A percentile compares a stretch with the other conserved stretches of the same genome.
Conservation (phyloP, 257 asterid genomes). For the Ilex asprella region DNA sequence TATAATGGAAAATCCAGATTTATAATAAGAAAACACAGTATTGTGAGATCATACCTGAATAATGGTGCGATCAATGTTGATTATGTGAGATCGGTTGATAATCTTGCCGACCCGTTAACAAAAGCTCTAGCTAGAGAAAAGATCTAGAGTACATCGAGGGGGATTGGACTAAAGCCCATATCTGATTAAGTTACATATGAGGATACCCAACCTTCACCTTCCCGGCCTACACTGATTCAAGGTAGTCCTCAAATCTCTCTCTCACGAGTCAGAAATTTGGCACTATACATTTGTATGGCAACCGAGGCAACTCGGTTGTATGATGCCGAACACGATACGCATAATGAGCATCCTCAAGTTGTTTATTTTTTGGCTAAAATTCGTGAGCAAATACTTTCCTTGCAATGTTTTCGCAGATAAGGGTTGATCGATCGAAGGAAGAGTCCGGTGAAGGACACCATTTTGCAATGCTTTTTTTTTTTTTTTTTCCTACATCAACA, state of each 20-base stretch:
- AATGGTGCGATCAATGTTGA: too few relatives aligned
- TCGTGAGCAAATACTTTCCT: conserved; percentile 36
- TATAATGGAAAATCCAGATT: too few relatives aligned
- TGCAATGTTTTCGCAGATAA: conserved; percentile 44
- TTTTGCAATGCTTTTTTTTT: too few relatives aligned
- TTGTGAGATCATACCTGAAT: too few relatives aligned
- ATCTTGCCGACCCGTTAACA: too few relatives aligned
- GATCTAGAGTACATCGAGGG: too few relatives aligned
- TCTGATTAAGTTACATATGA: too few relatives aligned
- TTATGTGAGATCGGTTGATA: too few relatives aligned
- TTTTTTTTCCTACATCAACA: too few relatives aligned
- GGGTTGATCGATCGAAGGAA: conserved; percentile 31
- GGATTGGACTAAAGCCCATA: too few relatives aligned
- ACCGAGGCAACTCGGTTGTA: conserved; percentile 42
- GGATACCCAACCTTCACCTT: conserved; percentile 29
- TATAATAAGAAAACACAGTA: too few relatives aligned
- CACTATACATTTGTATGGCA: conserved; percentile 37
- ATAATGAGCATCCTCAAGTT: conserved; percentile 39
- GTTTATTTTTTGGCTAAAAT: conserved; percentile 23
- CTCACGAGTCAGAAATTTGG: conserved; percentile 31
- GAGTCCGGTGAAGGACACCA: conserved; percentile 63
- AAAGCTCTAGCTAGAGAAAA: too few relatives aligned
- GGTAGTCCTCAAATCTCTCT: conserved; percentile 33
- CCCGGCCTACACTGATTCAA: conserved; percentile 28
- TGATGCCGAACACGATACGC: conserved; percentile 44